Conservation (phyloP, 177 flowering plant genomes). For the Vitis hybrid region DNA sequence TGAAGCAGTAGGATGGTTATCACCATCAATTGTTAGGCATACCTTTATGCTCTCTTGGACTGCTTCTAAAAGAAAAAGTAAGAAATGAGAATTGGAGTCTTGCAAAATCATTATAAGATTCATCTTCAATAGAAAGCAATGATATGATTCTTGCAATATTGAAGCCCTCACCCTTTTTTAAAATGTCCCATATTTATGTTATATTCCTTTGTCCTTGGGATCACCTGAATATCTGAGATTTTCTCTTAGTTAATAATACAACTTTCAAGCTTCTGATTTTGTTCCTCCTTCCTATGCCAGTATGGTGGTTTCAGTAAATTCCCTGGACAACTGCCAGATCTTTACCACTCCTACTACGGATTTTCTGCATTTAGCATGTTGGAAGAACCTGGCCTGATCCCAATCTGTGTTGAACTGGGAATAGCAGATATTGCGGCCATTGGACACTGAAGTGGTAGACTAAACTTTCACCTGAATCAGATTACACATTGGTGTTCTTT, state of each 20-base stretch:
- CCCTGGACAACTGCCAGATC: conserved; percentile 72
- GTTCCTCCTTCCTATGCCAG: conserved; percentile 29
- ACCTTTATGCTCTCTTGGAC: not conserved
- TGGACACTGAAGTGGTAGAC: no score
- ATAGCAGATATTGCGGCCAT: conserved; percentile 25
- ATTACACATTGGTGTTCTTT: not conserved
- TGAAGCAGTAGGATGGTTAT: no score
- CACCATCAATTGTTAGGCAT: no score
- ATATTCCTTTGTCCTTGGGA: no score
- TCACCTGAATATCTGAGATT: not conserved
- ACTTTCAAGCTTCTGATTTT: not conserved
- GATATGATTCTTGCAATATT: not conserved
- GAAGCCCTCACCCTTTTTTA: not conserved
- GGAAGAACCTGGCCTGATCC: conserved; percentile 67
- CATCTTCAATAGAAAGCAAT: not conserved
- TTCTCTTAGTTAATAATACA: not conserved
- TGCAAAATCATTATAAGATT: not conserved
- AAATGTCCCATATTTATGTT: no score
- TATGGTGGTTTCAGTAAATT: conserved; percentile 94
- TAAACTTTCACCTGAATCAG: no score
- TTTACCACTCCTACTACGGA: conserved; percentile 88
- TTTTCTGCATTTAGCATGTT: conserved; percentile 75
- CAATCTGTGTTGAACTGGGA: conserved; percentile 68
- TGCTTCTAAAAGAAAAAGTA: no score
- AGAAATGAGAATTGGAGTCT: not conserved